These are phyloP conservation scores for Biscogniauxia marginata DNA, from an alignment of 2,329 filamentous ascomycete species.

Conservation along the genomic window DNA sequence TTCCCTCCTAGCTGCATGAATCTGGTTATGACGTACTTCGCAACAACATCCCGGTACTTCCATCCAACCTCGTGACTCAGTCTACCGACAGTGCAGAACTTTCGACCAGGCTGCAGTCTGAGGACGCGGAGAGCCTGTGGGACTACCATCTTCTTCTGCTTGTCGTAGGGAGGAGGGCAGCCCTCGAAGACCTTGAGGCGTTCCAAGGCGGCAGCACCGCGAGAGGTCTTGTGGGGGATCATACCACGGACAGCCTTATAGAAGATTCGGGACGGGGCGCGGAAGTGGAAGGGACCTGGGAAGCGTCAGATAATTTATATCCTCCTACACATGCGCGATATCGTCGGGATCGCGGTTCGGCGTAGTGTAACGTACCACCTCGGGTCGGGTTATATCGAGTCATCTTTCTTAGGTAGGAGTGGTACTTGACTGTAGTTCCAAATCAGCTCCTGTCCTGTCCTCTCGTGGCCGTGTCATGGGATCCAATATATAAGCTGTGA, in stretches of 20 bases:
- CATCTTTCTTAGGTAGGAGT: slow-evolving; percentile 99
- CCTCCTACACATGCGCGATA: background rate
- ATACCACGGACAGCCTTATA: slow-evolving; percentile 99
- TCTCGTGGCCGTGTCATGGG: background rate
- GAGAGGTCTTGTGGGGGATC: slow-evolving; percentile 99
- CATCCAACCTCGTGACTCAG: slow-evolving; percentile 99
- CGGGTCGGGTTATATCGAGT: slow-evolving; percentile 99
- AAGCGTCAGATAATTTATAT: slow-evolving; percentile 31
- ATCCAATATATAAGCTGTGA: no score
- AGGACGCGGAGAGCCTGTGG: slow-evolving; percentile 97
- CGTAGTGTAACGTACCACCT: slow-evolving; percentile 68
- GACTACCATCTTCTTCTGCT: slow-evolving; percentile 99
- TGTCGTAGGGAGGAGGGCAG: slow-evolving; percentile 98
- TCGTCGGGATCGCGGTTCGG: slow-evolving; percentile 19
- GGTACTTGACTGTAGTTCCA: slow-evolving; percentile 89
- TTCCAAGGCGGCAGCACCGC: slow-evolving; percentile 93
- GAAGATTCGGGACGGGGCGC: slow-evolving; percentile 98
- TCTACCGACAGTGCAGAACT: slow-evolving; percentile 99
- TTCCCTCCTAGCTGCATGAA: background rate
- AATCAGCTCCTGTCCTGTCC: slow-evolving; percentile 44
- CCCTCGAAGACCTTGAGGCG: slow-evolving; percentile 99
- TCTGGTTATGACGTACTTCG: slow-evolving; percentile 67
- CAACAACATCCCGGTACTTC: slow-evolving; percentile 99
- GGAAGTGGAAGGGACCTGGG: slow-evolving; percentile 98
- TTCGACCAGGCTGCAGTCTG: slow-evolving; percentile 96